A percentile compares a stretch with the other conserved stretches of the same genome.
Evolutionary conservation across 495 filamentous ascomycete genomes (phyloP).

Genomic region (Rostrohypoxylon terebratum): DNA sequence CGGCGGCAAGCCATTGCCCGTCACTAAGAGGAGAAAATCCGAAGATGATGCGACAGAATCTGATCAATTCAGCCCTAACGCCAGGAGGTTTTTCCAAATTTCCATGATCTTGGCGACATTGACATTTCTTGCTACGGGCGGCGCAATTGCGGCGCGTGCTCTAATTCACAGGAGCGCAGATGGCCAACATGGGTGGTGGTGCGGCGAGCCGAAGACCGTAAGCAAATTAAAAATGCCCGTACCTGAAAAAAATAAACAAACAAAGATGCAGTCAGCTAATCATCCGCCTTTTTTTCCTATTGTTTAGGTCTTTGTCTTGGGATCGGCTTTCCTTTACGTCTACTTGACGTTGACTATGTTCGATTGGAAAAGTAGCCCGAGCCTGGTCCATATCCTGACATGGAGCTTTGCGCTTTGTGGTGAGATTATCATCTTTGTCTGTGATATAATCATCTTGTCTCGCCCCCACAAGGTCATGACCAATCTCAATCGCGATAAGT

Average conservation of each 20-base stretch:
- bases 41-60: slow-evolving; percentile 48
- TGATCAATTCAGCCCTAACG: slow-evolving; percentile 65
- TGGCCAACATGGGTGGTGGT: slow-evolving; percentile 83
- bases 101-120: slow-evolving; percentile 72
- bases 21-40: slow-evolving; percentile 61
- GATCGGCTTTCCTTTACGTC: slow-evolving; percentile 69
- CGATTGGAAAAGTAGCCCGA: slow-evolving; percentile 81
- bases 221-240: slow-evolving; percentile 50
- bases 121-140: slow-evolving; percentile 79
- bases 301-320: slow-evolving; percentile 80
- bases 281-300: slow-evolving; percentile 11
- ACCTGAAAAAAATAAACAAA: too few relatives aligned
- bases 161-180: slow-evolving; percentile 55
- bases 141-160: slow-evolving; percentile 81
- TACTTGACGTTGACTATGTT: slow-evolving; percentile 80
- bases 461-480: slow-evolving; percentile 63
- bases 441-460: slow-evolving; percentile 71
- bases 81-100: slow-evolving; percentile 78
- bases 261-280: slow-evolving; percentile 9
- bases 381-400: slow-evolving; percentile 74
- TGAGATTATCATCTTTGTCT: slow-evolving; percentile 75
- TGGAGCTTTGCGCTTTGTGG: slow-evolving; percentile 76
- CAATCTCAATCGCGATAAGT: slow-evolving; percentile 34
- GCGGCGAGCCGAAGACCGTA: slow-evolving; percentile 85
- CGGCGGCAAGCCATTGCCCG: slow-evolving; percentile 83